Base-by-base conservation (phyloP, 2,329 filamentous ascomycete genomes). In the Botryosphaeria dothidea region DNA sequence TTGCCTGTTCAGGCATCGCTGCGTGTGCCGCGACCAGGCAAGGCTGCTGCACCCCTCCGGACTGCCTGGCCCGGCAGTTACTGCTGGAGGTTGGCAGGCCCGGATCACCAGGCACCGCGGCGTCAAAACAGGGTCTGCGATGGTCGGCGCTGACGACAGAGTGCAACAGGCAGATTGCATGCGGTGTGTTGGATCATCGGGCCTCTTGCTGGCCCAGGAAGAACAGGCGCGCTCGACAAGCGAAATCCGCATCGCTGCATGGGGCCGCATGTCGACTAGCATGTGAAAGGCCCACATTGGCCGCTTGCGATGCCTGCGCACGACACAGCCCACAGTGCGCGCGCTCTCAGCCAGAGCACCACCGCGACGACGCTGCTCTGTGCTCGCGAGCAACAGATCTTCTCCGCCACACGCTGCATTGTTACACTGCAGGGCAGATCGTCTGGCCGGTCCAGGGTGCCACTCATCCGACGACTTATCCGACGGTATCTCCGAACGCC, bases 351-450 rank as follows among this genome's bases (percentile, higher is more conserved):
- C 51, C 51, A 41, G 51, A 27, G 56, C 54, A 19, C 21, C 38
- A 41, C 34, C 7, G 51, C 49, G 49, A 36, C 49, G 48, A 17
- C 25, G 36, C 54, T 31, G 36, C 54, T 43, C 54, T 34, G 43
- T 23, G 56, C 56, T 60, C 38, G 56, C 27, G 38, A 45, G 41
- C 41, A 46, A 43, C 27, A 58, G 54, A 58, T 58, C 54, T 58
- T 15, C 54, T 58, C 54, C 54, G 38, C 54, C 54, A 58, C 38
- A 31, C 54, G 19, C 21, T 8, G 34, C 36, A 58, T 34, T 17
- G 54, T 58, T 58, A 45, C 54, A 60, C 56, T 60, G 56, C 56
- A 60, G 56, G 29, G 56, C 21, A 60, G 56, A 60, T 46, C 52
- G 15, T 5, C 27, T 56, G 15, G 27, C 49, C 34, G 19, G n/a